phyloP scores from a whole-genome alignment of 1,139 yeast species.

The Kodamaea ohmeri region DNA sequence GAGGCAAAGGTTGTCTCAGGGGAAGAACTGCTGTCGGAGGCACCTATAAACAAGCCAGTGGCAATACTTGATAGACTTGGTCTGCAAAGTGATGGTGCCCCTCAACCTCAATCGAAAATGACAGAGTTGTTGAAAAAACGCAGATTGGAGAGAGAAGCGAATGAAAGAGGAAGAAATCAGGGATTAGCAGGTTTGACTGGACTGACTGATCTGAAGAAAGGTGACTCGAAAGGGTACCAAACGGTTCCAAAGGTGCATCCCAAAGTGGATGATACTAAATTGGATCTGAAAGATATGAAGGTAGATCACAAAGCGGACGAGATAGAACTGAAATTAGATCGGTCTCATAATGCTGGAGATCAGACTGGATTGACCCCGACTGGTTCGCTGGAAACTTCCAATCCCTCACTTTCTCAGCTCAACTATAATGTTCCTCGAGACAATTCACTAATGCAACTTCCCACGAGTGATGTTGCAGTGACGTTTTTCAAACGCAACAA shows the following conservation, averaged over 20 bases:
- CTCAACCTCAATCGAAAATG: slow-evolving; percentile 2
- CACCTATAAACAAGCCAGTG: background rate
- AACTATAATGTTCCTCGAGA: slow-evolving; percentile 12
- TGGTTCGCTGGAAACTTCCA: no score
- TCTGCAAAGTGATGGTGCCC: background rate
- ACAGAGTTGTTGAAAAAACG: slow-evolving; percentile 4
- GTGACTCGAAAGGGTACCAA: no score
- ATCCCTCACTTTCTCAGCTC: no score
- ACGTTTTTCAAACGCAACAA: slow-evolving; percentile 6
- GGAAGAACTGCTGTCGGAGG: background rate
- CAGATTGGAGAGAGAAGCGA: slow-evolving; percentile 15
- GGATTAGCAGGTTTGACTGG: slow-evolving; percentile 3
- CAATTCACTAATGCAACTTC: slow-evolving; percentile 19
- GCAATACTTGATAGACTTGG: slow-evolving; percentile 2
- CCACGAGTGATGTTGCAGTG: slow-evolving; percentile 9
- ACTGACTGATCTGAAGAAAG: no score
- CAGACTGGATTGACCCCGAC: no score
- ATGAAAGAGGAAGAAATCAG: no score
- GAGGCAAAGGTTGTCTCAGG: slow-evolving; percentile 1
- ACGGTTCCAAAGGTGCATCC: no score
- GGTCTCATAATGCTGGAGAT: no score
- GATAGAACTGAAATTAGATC: no score
- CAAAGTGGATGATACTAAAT: no score
- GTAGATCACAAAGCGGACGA: background rate
- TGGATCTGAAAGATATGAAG: background rate